These are phyloP conservation scores for Zychaea mexicana DNA, from an alignment of 371 early-diverging fungal species.

Conservation along the genomic window DNA sequence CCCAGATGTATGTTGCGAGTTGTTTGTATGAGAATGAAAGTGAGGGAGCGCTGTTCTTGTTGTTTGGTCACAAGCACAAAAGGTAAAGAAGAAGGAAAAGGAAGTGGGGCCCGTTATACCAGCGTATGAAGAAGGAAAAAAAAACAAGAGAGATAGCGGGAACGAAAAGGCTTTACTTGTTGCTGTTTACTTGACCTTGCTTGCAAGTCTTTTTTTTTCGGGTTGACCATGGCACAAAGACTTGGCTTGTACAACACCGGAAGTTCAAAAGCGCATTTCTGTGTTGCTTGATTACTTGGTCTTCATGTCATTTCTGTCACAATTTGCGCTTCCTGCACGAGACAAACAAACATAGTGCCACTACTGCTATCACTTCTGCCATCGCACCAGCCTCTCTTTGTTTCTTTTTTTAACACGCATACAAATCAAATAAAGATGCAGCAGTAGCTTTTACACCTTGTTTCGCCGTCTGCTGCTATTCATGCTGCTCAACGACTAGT, in stretches of 20 bases:
- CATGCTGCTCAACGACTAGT: too few relatives aligned
- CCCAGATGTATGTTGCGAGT: not conserved
- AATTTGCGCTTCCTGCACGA: too few relatives aligned
- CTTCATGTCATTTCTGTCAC: not conserved
- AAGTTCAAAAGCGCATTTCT: not conserved
- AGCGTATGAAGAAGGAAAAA: not conserved
- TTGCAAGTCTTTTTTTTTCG: too few relatives aligned
- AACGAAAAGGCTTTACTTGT: not conserved
- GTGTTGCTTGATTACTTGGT: not conserved
- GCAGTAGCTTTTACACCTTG: too few relatives aligned
- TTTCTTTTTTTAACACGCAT: too few relatives aligned
- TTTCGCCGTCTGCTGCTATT: too few relatives aligned
- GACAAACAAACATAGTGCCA: too few relatives aligned
- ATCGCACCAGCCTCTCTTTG: too few relatives aligned
- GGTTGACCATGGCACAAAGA: not conserved
- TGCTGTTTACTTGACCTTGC: not conserved
- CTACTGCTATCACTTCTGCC: not conserved
- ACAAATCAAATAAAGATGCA: too few relatives aligned
- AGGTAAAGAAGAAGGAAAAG: slow-evolving; percentile 14
- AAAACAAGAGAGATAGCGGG: not conserved
- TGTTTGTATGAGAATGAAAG: not conserved
- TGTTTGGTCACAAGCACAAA: not conserved
- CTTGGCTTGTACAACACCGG: not conserved
- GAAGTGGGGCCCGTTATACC: not conserved
- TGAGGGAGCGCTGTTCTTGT: not conserved